A percentile compares a stretch with the other conserved stretches of the same genome.
These are phyloP conservation scores for Trichothecium sympodiale DNA, from an alignment of 2,329 filamentous ascomycete genomes.

Conservation along the genomic window DNA sequence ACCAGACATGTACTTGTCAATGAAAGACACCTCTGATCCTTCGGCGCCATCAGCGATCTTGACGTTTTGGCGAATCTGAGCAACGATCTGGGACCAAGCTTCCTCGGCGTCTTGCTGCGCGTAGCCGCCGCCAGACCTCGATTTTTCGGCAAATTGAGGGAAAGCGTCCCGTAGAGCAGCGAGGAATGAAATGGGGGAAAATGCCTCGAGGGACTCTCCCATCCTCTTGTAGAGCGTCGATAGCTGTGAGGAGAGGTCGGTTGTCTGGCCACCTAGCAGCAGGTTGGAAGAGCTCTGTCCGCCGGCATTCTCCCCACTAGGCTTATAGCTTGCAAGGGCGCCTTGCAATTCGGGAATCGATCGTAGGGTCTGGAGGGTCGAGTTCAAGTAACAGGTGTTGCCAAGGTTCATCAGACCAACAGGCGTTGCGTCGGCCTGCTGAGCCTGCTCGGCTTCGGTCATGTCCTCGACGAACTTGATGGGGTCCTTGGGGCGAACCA, in stretches of 20 bases:
- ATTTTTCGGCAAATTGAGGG: slow-evolving; percentile 86
- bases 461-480: slow-evolving; percentile 94
- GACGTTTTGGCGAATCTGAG: slow-evolving; percentile 69
- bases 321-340: slow-evolving; percentile 52
- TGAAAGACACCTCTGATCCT: slow-evolving; percentile 53
- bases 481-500: slow-evolving; percentile 65
- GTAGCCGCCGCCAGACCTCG: slow-evolving; percentile 71
- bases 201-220: slow-evolving; percentile 79
- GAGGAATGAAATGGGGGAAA: slow-evolving; percentile 73
- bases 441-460: slow-evolving; percentile 85
- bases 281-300: slow-evolving; percentile 8
- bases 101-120: slow-evolving; percentile 99
- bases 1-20: slow-evolving; percentile 85
- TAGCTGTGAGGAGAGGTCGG: slow-evolving; percentile 67
- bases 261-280: slow-evolving; percentile 32
- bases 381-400: slow-evolving; percentile 98
- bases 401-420: slow-evolving; percentile 85
- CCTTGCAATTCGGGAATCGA: slow-evolving; percentile 85
- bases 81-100: slow-evolving; percentile 91
- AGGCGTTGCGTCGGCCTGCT: slow-evolving; percentile 72
- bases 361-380: slow-evolving; percentile 83
- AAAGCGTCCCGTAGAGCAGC: slow-evolving; percentile 67
- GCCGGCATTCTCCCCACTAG: slow-evolving; percentile 9
- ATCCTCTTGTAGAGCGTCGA: slow-evolving; percentile 81
- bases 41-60: slow-evolving; percentile 46